Base-by-base conservation (phyloP, 2,329 filamentous ascomycete species). In the Phyllosticta ampelicida region DNA sequence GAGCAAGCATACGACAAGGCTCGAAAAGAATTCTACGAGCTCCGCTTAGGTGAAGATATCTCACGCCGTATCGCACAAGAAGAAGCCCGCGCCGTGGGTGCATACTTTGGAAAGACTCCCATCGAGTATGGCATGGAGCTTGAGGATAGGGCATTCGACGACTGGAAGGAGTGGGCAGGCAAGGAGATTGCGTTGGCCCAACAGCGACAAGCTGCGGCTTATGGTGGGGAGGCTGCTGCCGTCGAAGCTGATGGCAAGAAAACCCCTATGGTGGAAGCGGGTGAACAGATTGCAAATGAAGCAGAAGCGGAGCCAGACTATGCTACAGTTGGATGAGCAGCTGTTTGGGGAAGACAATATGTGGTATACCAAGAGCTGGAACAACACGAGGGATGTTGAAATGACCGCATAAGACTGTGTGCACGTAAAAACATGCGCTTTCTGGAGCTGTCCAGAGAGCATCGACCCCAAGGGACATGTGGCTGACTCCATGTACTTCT, bases 21-120 rank as follows among this genome's bases (percentile, higher is more conserved):
- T 8, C 87, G 94, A 60, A 86, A 86, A 63, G 92, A 99, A 71
- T 96, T 97, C 74, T 99, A 99, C 76, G 77, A 80, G 51, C 74
- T 92, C 62, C 86, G 94, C 60, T 86, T 95, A 65, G 78, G 84
- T 60, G 85, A 95, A 65, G 90, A 96, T 63, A 82, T 96, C 53
- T 85, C 92, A 74, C 80, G 83, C 64, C 85, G 91, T 65, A 81
- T 99, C 60, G 89, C 92, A 8, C 79, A 84, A 54, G 94, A 99
- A 74, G 94, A 99, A 74, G 92, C 94, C 26, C 78, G 85, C 62
- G 82, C 87, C 66, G 86, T 87, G 5, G 94, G 94, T 56, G 91
- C 90, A 54, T 90, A 90, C 78, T 97, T 97, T 70, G 90, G 90
- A 70, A 87, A 86, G 72, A 79, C 82, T 49, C 80, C 82, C 60